Evolutionary conservation across 345 rosid genomes (phyloP), one percentile per base, ranked within the genome.

Genomic region (Populus nigra): DNA sequence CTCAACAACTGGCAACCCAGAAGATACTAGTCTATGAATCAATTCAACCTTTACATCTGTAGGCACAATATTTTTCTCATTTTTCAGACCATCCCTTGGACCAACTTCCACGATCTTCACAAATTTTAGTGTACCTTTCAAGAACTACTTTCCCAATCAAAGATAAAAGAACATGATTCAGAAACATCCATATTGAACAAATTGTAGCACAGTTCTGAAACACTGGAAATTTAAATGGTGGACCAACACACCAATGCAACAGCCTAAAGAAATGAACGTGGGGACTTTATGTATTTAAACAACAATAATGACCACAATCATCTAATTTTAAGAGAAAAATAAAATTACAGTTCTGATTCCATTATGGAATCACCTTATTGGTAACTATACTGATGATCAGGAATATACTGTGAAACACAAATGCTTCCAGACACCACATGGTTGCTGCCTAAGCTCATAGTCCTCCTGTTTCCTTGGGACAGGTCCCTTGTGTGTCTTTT

Each of bases 61-160:
- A 55, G 93, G 90, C 17, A 90, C 88, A 61, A 74, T 84, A 67
- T 79, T 83, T 82, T 88, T 90, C 87, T 91, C 93, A 71, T 90
- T 91, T 72, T 90, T 93, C 72, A 90, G 79, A 72, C 92, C 91
- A 83, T 91, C 92, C 74, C 93, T 89, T 0, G 93, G 91, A 80
- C 96, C 96, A 72, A 89, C 96, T 88, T 91, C 96, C 69, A 90
- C 93, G 31, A 91, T 86, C 89, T 90, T 90, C 84, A 91, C 96
- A 85, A 73, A 84, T 73, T 80, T 74, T 1, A 91, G 93, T 16
- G 90, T 83, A 35, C 84, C 88, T 78, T 71, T 84, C 74, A 86
- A 74, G 80, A 85, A 86, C 93, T 91, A 82, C 74, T 72, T 76
- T 35, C 50, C 68, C 74, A 83, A 41, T 27, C 79, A 78, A 73